phyloP scores from a whole-genome alignment of 202 grass and related monocot species.

The Brachypodium distachyon region DNA sequence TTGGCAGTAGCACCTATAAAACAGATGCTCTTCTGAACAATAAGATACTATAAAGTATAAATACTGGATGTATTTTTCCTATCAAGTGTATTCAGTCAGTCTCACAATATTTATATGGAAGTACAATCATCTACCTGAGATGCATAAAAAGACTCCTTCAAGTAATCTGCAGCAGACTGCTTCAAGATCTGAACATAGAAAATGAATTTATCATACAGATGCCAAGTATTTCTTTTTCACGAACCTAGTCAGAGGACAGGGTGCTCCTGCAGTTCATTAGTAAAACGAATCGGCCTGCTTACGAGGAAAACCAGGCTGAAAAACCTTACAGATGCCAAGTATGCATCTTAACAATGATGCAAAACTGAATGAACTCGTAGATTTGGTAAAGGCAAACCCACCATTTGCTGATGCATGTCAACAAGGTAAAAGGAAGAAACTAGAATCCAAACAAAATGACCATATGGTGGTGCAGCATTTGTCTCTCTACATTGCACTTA shows the following conservation, averaged over 20 bases:
- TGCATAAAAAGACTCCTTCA: constrained; percentile 61
- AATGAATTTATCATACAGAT: neutral
- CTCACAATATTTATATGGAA: constrained; percentile 5
- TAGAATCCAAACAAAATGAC: neutral
- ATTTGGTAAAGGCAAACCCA: neutral
- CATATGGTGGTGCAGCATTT: neutral
- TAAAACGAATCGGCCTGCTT: too few species aligned
- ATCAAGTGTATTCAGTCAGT: neutral
- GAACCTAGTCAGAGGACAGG: too few species aligned
- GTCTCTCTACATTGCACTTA: neutral
- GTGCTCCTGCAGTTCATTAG: too few species aligned
- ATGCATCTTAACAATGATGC: neutral
- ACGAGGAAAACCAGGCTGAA: too few species aligned
- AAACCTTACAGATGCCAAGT: neutral
- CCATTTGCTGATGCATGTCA: constrained; percentile 8
- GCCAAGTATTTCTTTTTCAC: too few species aligned
- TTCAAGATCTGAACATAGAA: constrained; percentile 53
- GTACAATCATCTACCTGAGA: constrained; percentile 52
- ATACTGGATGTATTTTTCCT: neutral
- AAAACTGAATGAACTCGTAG: neutral
- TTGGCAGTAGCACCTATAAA: constrained; percentile 64
- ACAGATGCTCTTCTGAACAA: constrained; percentile 17
- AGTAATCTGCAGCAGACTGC: constrained; percentile 56
- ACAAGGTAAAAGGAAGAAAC: constrained; percentile 2
- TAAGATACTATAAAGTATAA: neutral